phyloP scores from a whole-genome alignment of 495 filamentous ascomycete species.

The Cladorrhinum samala region DNA sequence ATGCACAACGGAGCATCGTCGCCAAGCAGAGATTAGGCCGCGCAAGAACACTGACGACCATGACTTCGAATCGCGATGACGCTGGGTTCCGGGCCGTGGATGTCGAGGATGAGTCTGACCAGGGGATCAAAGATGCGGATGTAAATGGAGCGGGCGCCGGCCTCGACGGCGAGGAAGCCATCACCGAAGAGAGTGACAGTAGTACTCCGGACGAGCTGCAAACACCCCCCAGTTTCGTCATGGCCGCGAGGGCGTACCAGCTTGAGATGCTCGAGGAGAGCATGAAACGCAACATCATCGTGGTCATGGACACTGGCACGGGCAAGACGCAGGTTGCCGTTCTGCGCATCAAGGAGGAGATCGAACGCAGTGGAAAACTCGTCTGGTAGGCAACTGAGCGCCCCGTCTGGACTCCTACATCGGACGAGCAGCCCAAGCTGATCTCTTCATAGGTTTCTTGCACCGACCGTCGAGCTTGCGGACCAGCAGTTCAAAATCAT shows the following conservation, averaged over 20 bases:
- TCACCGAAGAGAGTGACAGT: conserved; percentile 7
- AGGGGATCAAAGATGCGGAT: too few relatives aligned
- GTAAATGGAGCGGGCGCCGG: too few relatives aligned
- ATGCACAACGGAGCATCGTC: too few relatives aligned
- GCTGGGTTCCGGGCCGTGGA: too few relatives aligned
- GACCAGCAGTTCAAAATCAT: conserved; percentile 67
- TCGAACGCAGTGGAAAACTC: conserved; percentile 64
- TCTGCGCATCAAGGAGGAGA: conserved; percentile 66
- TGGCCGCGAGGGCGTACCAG: conserved; percentile 68
- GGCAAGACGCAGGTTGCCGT: conserved; percentile 89
- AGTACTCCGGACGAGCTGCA: conserved; percentile 3
- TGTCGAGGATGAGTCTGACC: too few relatives aligned
- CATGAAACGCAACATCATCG: conserved; percentile 72
- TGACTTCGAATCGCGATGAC: too few relatives aligned
- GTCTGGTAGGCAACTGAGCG: not conserved
- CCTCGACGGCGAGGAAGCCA: not conserved
- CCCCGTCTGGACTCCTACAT: conserved; percentile 4
- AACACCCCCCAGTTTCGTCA: conserved; percentile 14
- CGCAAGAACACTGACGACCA: too few relatives aligned
- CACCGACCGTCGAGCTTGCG: conserved; percentile 70
- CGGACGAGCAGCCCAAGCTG: conserved; percentile 11
- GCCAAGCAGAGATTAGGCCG: too few relatives aligned
- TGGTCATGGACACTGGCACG: conserved; percentile 88
- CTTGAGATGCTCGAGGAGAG: conserved; percentile 86
- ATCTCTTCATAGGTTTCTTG: conserved; percentile 80